These are phyloP conservation scores for Malassezia sympodialis DNA, from an alignment of 1,284 basidiomycete species.

Conservation along the genomic window DNA sequence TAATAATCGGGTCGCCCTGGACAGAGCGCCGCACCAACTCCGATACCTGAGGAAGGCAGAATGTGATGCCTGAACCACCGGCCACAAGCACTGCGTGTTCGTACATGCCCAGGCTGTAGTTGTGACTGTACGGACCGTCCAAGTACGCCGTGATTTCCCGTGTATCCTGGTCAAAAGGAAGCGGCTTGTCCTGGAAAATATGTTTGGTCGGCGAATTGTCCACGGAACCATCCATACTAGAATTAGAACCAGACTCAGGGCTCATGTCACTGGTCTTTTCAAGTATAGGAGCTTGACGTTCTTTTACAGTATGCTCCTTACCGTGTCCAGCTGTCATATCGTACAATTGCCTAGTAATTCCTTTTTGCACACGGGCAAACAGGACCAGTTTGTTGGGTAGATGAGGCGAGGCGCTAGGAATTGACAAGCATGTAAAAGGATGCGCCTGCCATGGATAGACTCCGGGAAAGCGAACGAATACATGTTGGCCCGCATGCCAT, in stretches of 20 bases:
- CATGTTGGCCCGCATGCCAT: constrained; percentile 39
- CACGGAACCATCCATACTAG: not conserved
- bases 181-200: constrained; percentile 11
- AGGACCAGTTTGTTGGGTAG: not conserved
- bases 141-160: constrained; percentile 6
- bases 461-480: constrained; percentile 36
- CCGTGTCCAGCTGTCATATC: not conserved
- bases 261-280: not conserved
- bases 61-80: constrained; percentile 32
- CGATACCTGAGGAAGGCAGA: constrained; percentile 2
- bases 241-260: not conserved
- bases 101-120: constrained; percentile 19
- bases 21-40: not conserved
- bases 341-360: not conserved
- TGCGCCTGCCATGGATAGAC: constrained; percentile 26
- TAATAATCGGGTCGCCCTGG: not conserved
- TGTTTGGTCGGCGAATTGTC: not conserved
- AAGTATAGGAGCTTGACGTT: not conserved
- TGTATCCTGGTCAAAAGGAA: not conserved
- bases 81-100: constrained; percentile 22
- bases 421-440: constrained; percentile 39
- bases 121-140: constrained; percentile 34
- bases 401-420: constrained; percentile 17
- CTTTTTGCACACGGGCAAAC: not conserved
- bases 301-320: not conserved